phyloP scores from a whole-genome alignment of 129 eudicot species.

The Erigeron canadensis region DNA sequence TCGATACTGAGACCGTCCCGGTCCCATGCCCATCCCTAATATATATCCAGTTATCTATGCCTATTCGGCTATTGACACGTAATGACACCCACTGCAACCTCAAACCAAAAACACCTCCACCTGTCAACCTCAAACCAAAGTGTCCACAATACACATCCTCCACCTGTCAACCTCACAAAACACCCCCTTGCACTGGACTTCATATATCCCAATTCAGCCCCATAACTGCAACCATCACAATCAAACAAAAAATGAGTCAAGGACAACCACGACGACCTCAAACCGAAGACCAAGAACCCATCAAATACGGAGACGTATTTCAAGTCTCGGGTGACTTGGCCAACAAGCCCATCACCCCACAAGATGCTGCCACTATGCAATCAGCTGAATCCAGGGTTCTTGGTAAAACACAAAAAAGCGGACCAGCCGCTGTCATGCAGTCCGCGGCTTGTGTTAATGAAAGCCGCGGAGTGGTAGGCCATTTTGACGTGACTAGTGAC shows the following conservation, averaged over 20 bases:
- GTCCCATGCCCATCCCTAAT: too few relatives aligned
- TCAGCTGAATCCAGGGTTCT: slow-evolving; percentile 55
- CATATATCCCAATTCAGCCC: not conserved
- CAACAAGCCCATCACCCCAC: slow-evolving; percentile 49
- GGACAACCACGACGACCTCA: slow-evolving; percentile 35
- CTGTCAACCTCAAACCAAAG: not conserved
- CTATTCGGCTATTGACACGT: not conserved
- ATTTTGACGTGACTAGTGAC: slow-evolving; percentile 8
- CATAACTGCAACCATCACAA: not conserved
- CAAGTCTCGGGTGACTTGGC: slow-evolving; percentile 50
- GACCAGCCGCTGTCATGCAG: slow-evolving; percentile 69
- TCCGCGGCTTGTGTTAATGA: slow-evolving; percentile 56
- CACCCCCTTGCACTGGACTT: not conserved
- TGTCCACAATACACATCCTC: not conserved
- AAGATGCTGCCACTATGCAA: slow-evolving; percentile 69
- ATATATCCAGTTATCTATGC: too few relatives aligned
- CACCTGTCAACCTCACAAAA: slow-evolving; percentile 3
- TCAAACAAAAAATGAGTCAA: slow-evolving; percentile 36
- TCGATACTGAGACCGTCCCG: too few relatives aligned
- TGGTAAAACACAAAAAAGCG: slow-evolving; percentile 49
- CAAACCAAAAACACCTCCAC: too few relatives aligned
- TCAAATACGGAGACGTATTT: slow-evolving; percentile 72
- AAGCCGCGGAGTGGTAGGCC: slow-evolving; percentile 50
- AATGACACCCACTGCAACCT: not conserved
- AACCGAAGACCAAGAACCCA: slow-evolving; percentile 18